Evolutionary conservation across 2,329 filamentous ascomycete species (phyloP).

Genomic region (Colletotrichum echinochloae): DNA sequence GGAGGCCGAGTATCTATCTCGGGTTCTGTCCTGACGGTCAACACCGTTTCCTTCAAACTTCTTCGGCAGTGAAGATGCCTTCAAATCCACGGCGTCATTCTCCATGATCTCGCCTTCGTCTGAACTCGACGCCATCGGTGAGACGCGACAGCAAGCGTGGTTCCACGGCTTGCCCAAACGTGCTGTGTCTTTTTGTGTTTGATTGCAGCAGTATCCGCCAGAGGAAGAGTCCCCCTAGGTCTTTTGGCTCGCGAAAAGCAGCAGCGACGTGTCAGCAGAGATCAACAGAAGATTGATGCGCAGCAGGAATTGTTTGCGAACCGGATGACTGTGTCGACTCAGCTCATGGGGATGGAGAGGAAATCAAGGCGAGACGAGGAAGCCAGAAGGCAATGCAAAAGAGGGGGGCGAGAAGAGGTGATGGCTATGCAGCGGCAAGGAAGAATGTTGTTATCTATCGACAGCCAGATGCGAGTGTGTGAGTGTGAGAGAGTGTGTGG

Average conservation of each 20-base stretch:
- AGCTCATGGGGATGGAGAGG: constrained; percentile 39
- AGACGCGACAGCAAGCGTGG: constrained; percentile 14
- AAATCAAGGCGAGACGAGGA: constrained; percentile 20
- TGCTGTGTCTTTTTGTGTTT: constrained; percentile 9
- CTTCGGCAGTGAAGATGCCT: constrained; percentile 89
- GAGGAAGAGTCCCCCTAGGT: constrained; percentile 39
- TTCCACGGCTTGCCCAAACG: neutral
- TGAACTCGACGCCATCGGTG: constrained; percentile 66
- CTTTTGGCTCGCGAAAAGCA: constrained; percentile 35
- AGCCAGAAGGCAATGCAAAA: constrained; percentile 32
- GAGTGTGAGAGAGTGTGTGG: neutral
- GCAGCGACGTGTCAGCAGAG: constrained; percentile 42
- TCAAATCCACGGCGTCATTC: constrained; percentile 71
- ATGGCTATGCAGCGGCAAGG: constrained; percentile 14
- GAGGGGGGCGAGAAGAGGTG: constrained; percentile 7
- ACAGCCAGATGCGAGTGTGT: neutral
- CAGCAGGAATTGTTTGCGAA: constrained; percentile 43
- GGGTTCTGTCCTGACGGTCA: constrained; percentile 92
- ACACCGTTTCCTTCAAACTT: constrained; percentile 82
- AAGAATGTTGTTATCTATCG: constrained; percentile 17
- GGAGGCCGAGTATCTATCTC: constrained; percentile 67
- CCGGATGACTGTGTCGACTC: constrained; percentile 43
- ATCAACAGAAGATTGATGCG: constrained; percentile 33
- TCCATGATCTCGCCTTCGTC: constrained; percentile 91
- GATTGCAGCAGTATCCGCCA: constrained; percentile 37